Base-by-base conservation (phyloP, 257 asterid genomes). In the Solanum lycopersicoides region DNA sequence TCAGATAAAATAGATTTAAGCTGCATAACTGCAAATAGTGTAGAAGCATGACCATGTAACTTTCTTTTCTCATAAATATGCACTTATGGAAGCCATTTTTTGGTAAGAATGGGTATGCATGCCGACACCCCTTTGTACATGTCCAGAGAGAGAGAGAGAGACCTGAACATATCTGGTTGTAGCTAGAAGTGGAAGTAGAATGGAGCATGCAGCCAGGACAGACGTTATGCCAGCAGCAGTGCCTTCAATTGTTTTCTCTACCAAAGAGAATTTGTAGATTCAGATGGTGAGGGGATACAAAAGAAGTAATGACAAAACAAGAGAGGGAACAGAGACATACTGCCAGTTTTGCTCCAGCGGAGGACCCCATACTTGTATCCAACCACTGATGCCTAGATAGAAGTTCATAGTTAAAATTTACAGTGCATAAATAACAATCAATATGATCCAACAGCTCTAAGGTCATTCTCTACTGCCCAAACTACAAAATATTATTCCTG, bases 311-410 rank as follows among this genome's bases (percentile, higher is more conserved):
- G 59, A 50, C 63, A 45, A 85, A 74, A 82, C 37, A 90, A 69
- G 45, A 69, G 12, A 34, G 41, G 72, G 59, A 47, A 59, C 32
- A 82, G 69, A 74, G 28, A 85, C 88, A 84, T 93, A 95, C 99
- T 97, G 91, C 99, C 98, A 85, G 93, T 91, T 91, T 96, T 96
- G 89, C 98, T 96, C 99, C 98, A 96, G 60, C 99, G 95, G 63
- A 97, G 98, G 75, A 96, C 99, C 89, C 99, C 99, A 89, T 96
- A 97, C 91, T 96, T 97, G 95, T 97, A 95, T 83, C 99, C 99
- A 3, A 97, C 97, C 99, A 97, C 92, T 5, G 98, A 97, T 71
- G 99, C 99, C 99, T 97, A 88, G 86, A 88, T 44, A 83, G n/a
- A 72, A 44, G 53, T 41, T 50, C 82, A 89, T 16, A 88, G 74